These are phyloP conservation scores for Fraxinus sp. DNA, from an alignment of 305 asterid genomes.

Conservation along the genomic window DNA sequence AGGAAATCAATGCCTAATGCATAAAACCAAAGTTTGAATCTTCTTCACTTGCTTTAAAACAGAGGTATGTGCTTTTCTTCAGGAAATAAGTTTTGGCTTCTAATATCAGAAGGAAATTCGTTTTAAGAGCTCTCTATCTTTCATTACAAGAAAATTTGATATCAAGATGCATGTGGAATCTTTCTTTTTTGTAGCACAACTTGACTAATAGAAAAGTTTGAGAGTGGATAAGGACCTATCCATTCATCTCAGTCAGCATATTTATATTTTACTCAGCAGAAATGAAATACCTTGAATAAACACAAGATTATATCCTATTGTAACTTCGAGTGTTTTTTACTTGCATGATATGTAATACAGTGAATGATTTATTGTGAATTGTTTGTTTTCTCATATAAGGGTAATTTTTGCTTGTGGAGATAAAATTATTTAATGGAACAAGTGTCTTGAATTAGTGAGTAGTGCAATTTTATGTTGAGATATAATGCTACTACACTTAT, in stretches of 20 bases:
- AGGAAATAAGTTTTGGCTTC: neutral
- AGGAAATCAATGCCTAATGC: slow-evolving; percentile 12
- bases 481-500: neutral
- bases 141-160: neutral
- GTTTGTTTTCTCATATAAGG: neutral
- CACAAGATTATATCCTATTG: neutral
- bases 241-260: neutral
- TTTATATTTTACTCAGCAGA: neutral
- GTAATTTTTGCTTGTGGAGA: neutral
- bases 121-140: neutral
- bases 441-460: neutral
- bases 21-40: neutral
- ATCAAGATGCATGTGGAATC: neutral
- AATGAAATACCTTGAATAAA: neutral
- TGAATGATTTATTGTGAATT: neutral
- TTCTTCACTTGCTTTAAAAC: neutral
- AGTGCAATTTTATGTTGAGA: neutral
- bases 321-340: neutral
- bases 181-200: neutral
- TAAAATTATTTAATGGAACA: neutral
- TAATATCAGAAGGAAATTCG: neutral
- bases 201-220: neutral
- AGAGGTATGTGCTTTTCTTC: neutral
- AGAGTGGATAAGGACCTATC: neutral
- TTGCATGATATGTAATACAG: neutral